Percentiles rank a stretch among this genome's conserved stretches.
phyloP scores from a whole-genome alignment of 1,284 basidiomycete genomes.

The Erythrobasidium hasegawianum region DNA sequence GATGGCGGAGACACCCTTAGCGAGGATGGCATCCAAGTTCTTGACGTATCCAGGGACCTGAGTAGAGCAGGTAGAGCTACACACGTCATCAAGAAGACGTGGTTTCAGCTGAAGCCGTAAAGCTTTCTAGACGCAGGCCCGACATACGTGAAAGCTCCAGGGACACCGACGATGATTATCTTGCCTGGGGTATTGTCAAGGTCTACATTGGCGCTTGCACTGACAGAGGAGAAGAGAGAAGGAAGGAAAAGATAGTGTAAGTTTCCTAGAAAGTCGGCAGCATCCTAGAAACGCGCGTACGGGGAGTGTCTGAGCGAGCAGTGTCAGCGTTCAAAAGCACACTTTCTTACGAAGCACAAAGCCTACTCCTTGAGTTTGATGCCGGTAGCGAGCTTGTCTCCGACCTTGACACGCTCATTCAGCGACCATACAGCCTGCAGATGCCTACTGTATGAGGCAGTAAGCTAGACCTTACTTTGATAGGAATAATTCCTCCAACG shows the following conservation, averaged over 20 bases:
- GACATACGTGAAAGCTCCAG: conserved; percentile 34
- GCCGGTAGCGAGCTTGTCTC: conserved; percentile 28
- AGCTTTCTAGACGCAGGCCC: neutral
- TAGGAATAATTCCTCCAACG: conserved; percentile 9
- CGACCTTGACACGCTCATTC: conserved; percentile 28
- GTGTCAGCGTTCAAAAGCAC: too few relatives aligned
- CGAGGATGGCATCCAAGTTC: conserved; percentile 42
- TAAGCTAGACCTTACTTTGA: too few relatives aligned
- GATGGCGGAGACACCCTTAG: conserved; percentile 44
- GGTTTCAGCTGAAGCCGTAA: neutral
- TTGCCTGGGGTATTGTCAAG: conserved; percentile 25
- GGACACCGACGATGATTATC: conserved; percentile 40
- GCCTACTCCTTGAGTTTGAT: conserved; percentile 29
- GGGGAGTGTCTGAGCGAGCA: neutral
- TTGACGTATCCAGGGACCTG: conserved; percentile 48
- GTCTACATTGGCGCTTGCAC: conserved; percentile 19
- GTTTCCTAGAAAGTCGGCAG: too few relatives aligned
- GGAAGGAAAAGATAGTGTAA: neutral
- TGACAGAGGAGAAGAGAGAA: neutral
- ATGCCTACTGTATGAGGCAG: too few relatives aligned
- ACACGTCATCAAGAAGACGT: neutral
- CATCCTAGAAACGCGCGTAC: neutral
- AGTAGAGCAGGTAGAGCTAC: conserved; percentile 44
- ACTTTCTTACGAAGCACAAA: too few relatives aligned
- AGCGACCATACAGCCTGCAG: too few relatives aligned